phyloP scores from a whole-genome alignment of 176 grass and related monocot genomes.

The Musa schizocarpa region DNA sequence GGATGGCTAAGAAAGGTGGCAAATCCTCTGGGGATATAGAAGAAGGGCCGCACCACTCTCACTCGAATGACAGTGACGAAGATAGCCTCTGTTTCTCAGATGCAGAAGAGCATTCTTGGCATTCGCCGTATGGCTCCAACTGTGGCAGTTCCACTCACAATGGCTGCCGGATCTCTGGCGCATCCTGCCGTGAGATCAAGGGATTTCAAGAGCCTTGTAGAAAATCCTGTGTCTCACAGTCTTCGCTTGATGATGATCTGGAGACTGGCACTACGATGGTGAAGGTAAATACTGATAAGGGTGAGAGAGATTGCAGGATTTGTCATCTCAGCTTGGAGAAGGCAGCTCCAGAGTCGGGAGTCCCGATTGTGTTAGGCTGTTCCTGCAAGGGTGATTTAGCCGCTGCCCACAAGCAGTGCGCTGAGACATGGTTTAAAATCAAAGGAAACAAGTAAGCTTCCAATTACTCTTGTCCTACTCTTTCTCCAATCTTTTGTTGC shows the following conservation, averaged over 20 bases:
- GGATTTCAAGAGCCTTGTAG: conserved; percentile 20
- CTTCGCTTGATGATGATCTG: conserved; percentile 66
- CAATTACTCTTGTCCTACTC: background rate
- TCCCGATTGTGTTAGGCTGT: conserved; percentile 77
- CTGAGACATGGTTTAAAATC: conserved; percentile 99
- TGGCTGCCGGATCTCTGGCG: conserved; percentile 2
- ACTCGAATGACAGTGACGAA: background rate
- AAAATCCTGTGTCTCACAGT: conserved; percentile 73
- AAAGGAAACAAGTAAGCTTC: conserved; percentile 88
- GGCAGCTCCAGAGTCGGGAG: conserved; percentile 48
- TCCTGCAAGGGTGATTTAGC: conserved; percentile 93
- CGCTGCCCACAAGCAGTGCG: conserved; percentile 82
- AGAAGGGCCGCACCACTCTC: background rate
- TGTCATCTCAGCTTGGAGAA: conserved; percentile 84
- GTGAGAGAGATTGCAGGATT: conserved; percentile 80
- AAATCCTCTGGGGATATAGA: conserved; percentile 14
- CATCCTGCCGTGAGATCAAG: conserved; percentile 14
- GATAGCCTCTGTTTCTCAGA: conserved; percentile 7
- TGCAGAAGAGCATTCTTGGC: conserved; percentile 31
- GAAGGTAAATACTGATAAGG: conserved; percentile 50
- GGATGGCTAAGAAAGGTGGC: background rate
- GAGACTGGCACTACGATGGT: conserved; percentile 60
- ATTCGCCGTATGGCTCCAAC: conserved; percentile 32
- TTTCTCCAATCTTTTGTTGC: background rate
- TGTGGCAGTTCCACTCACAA: conserved; percentile 4